Evolutionary conservation across 768 basidiomycete species (phyloP), one percentile per base, ranked within the genome.

Genomic region (Mycena polygramma): DNA sequence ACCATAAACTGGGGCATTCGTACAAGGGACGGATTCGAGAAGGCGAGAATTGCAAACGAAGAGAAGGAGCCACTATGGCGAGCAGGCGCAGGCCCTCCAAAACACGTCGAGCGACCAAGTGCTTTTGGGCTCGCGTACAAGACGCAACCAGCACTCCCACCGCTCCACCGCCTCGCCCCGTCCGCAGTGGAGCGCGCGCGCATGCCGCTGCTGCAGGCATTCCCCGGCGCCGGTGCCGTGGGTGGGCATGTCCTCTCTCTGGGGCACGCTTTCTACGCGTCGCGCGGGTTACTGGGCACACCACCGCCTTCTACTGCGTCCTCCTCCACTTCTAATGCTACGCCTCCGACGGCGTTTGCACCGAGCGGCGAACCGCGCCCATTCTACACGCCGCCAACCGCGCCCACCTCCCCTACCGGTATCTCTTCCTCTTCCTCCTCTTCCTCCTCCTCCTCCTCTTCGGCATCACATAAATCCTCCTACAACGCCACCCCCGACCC

Each of bases 161-260:
- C 49, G 1, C 51, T 69, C 1, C 62, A 45, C 17, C 57, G 62
- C 11, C 62, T 69, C 39, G 22, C 68, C 17, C 62, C 62, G 6
- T 69, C 63, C 10, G 62, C 62, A 49, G 43, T 63, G 30, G 41
- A 64, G 52, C 68, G 57, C 63, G 68, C 68, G 20, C 48, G 49
- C 7, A 41, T 64, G 55, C 68, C 68, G 5, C 62, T 69, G 10
- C 57, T 69, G 10, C 49, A 52, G 11, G 68, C 68, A 48, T 69
- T 64, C 43, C 68, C 68, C 19, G 68, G 62, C 54, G 36, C 60
- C 51, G 68, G 68, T 13, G 30, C 17, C 17, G 57, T 66, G 8
- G 51, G 62, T 26, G 58, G 60, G 2, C 35, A 61, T n/a, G 39
- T 39, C 24, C 59, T 68, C 22, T 55, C 43, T 8, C 35, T 68